phyloP scores from a whole-genome alignment of 2,329 filamentous ascomycete species.

The Alternaria solani region DNA sequence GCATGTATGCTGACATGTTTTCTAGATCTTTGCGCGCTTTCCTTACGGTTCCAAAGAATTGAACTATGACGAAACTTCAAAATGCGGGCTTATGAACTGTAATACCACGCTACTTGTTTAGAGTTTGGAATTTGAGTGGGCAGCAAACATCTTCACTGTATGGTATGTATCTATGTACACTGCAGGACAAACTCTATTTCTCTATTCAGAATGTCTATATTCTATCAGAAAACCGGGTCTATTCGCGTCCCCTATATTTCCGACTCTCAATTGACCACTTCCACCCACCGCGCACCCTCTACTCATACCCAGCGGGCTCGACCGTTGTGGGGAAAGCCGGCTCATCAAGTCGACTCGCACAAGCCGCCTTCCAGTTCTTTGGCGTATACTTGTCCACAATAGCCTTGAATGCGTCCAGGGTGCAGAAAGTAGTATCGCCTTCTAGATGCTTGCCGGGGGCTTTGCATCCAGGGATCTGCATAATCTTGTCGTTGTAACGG shows the following conservation, averaged over 20 bases:
- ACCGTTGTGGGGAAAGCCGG: constrained; percentile 58
- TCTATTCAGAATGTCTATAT: background rate
- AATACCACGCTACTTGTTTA: background rate
- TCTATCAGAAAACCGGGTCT: background rate
- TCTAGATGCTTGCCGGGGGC: constrained; percentile 80
- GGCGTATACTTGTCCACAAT: constrained; percentile 93
- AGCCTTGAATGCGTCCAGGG: constrained; percentile 89
- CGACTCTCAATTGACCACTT: too few relatives aligned
- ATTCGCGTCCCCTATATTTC: background rate
- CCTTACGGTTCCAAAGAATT: background rate
- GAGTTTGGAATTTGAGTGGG: background rate
- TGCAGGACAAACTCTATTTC: too few relatives aligned
- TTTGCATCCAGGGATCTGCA: constrained; percentile 84
- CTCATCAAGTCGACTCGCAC: constrained; percentile 64
- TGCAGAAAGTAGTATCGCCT: constrained; percentile 90
- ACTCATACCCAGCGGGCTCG: constrained; percentile 47
- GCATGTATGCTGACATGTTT: background rate
- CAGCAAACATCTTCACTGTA: too few relatives aligned
- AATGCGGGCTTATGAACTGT: background rate
- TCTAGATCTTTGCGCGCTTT: background rate
- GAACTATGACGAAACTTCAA: background rate
- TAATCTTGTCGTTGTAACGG: constrained; percentile 86
- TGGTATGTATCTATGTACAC: too few relatives aligned
- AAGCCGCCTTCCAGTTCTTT: constrained; percentile 74
- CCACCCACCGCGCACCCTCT: background rate